A percentile compares a stretch with the other conserved stretches of the same genome.
Conservation (phyloP, 139 green algal genomes). For the Chlamydomonas sp. region DNA sequence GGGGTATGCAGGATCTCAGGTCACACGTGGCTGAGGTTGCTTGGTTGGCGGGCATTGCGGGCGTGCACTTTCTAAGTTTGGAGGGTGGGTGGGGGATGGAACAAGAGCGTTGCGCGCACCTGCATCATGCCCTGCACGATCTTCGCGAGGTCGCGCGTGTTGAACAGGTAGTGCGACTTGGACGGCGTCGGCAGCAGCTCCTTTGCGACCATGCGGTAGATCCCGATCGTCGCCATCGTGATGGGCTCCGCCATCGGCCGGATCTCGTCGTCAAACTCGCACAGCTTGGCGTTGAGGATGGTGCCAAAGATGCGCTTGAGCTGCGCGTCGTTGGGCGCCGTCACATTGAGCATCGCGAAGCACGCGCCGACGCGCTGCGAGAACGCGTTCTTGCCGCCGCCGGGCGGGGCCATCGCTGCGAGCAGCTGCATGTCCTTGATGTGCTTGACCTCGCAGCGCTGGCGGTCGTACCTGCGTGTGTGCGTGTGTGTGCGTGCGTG, state of each 20-base stretch:
- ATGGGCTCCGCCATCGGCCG: constrained; percentile 50
- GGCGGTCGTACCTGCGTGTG: constrained; percentile 70
- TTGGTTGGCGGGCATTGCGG: too few species aligned
- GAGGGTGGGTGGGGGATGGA: too few species aligned
- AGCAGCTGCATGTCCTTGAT: constrained; percentile 80
- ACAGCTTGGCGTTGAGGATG: constrained; percentile 64
- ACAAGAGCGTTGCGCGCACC: too few species aligned
- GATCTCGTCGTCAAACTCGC: constrained; percentile 69
- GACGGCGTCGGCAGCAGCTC: constrained; percentile 73
- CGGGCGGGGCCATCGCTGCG: constrained; percentile 70
- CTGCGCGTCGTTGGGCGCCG: constrained; percentile 55
- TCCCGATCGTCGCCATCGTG: constrained; percentile 50
- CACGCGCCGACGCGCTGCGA: constrained; percentile 57
- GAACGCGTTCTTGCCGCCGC: constrained; percentile 72
- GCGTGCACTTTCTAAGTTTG: too few species aligned
- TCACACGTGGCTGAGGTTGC: too few species aligned
- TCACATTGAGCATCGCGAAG: constrained; percentile 68
- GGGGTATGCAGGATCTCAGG: too few species aligned
- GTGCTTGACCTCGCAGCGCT: constrained; percentile 63
- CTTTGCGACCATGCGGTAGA: constrained; percentile 42
- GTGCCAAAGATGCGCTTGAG: constrained; percentile 75
- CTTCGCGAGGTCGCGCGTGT: constrained; percentile 74
- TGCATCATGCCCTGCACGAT: constrained; percentile 42
- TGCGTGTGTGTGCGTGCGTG: too few species aligned
- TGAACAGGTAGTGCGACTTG: constrained; percentile 85